Evolutionary conservation across 192 early-diverging fungal species (phyloP).

Genomic region (Entomortierella parvispora): DNA sequence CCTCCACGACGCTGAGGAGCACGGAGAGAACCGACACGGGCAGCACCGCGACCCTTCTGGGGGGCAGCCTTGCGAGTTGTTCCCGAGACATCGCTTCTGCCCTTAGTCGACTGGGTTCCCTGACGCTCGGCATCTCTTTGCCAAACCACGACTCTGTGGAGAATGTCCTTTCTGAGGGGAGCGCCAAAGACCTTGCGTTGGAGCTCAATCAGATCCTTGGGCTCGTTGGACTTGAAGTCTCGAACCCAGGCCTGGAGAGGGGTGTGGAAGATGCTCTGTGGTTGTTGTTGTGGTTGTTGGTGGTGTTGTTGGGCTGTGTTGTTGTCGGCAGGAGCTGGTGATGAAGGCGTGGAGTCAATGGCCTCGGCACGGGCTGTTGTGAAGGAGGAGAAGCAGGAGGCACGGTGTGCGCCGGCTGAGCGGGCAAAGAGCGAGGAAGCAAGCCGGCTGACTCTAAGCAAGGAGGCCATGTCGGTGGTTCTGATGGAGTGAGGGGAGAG

Average conservation of each 20-base stretch:
- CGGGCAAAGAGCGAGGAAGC: neutral
- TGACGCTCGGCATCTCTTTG: slow-evolving; percentile 82
- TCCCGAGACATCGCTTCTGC: slow-evolving; percentile 85
- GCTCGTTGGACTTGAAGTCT: slow-evolving; percentile 78
- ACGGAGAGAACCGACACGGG: slow-evolving; percentile 85
- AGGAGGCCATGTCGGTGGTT: slow-evolving; percentile 22
- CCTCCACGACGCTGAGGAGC: slow-evolving; percentile 92
- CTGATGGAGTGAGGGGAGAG: neutral
- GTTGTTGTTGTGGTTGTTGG: slow-evolving; percentile 6
- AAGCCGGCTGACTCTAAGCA: slow-evolving; percentile 29
- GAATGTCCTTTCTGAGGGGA: slow-evolving; percentile 80
- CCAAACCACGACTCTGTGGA: slow-evolving; percentile 89
- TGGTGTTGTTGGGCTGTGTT: neutral
- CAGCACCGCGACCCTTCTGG: slow-evolving; percentile 94
- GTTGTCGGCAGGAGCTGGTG: neutral
- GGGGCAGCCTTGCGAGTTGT: slow-evolving; percentile 82
- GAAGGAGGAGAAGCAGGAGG: slow-evolving; percentile 38
- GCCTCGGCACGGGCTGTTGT: slow-evolving; percentile 37
- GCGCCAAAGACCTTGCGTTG: slow-evolving; percentile 79
- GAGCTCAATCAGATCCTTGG: slow-evolving; percentile 77
- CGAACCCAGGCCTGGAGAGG: slow-evolving; percentile 79
- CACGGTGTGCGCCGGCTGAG: neutral
- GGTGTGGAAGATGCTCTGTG: slow-evolving; percentile 40
- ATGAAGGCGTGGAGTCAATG: slow-evolving; percentile 5
- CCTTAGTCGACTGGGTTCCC: slow-evolving; percentile 88